phyloP scores from a whole-genome alignment of 352 stramenopile species.

The Plasmopara halstedii region DNA sequence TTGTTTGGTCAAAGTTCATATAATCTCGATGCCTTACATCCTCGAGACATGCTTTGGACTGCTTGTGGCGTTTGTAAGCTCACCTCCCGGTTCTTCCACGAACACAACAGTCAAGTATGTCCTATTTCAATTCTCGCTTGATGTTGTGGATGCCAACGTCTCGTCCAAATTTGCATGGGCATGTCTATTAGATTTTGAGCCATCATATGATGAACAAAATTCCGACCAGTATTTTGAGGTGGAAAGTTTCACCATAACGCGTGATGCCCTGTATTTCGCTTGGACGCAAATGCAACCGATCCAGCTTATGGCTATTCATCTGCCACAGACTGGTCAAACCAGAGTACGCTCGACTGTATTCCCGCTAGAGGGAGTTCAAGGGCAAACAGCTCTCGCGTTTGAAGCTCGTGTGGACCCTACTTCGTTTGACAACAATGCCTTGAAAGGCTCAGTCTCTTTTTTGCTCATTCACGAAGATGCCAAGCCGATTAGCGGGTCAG shows the following conservation, averaged over 20 bases:
- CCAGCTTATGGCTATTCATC: constrained; percentile 55
- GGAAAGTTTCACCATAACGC: constrained; percentile 52
- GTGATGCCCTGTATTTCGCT: constrained; percentile 57
- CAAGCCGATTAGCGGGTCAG: constrained; percentile 24
- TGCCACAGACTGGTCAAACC: constrained; percentile 41
- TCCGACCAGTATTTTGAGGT: constrained; percentile 44
- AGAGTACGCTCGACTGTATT: constrained; percentile 51
- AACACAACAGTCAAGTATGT: constrained; percentile 55
- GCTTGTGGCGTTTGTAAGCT: constrained; percentile 64
- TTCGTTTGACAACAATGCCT: constrained; percentile 32
- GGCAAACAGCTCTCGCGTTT: constrained; percentile 45
- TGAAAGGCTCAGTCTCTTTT: constrained; percentile 68
- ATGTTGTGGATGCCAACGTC: constrained; percentile 15
- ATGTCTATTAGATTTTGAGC: constrained; percentile 63
- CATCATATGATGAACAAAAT: constrained; percentile 33
- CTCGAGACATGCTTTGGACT: constrained; percentile 46
- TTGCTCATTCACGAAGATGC: constrained; percentile 44
- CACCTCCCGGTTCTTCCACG: constrained; percentile 25
- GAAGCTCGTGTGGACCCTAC: constrained; percentile 42
- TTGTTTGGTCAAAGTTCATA: constrained; percentile 51
- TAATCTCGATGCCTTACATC: constrained; percentile 65
- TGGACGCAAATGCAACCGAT: constrained; percentile 50
- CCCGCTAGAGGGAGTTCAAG: constrained; percentile 55
- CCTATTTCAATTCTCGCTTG: constrained; percentile 57
- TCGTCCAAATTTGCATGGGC: constrained; percentile 46